Evolutionary conservation across 2,329 filamentous ascomycete genomes (phyloP).

Genomic region (Talaromyces sp.): DNA sequence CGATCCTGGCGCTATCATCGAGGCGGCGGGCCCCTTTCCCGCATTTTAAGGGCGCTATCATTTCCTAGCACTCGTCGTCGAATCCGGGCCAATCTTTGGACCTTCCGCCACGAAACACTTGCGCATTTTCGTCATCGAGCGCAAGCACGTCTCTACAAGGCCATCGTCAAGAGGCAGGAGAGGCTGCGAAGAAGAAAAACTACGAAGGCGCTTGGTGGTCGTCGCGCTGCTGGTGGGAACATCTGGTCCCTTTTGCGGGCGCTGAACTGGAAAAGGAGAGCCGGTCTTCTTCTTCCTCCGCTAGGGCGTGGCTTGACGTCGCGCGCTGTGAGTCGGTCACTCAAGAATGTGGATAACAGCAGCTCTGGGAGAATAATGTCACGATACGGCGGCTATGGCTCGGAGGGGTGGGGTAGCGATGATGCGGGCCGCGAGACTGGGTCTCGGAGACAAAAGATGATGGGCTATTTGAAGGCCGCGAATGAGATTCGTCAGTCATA

Average conservation of each 20-base stretch:
- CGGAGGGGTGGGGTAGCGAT: slow-evolving; percentile 28
- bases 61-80: slow-evolving; percentile 63
- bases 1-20: slow-evolving; percentile 9
- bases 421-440: slow-evolving; percentile 55
- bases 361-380: slow-evolving; percentile 18
- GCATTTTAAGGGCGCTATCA: slow-evolving; percentile 56
- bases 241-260: slow-evolving; percentile 36
- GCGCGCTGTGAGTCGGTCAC: slow-evolving; percentile 11
- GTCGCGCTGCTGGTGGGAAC: slow-evolving; percentile 44
- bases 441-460: slow-evolving; percentile 72
- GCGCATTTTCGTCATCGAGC: slow-evolving; percentile 66
- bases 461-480: slow-evolving; percentile 66
- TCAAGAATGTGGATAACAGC: slow-evolving; percentile 18
- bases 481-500: slow-evolving; percentile 69
- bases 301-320: slow-evolving; percentile 19
- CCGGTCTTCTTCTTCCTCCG: slow-evolving; percentile 11
- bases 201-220: background rate
- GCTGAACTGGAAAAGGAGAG: slow-evolving; percentile 10
- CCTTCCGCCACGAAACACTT: slow-evolving; percentile 70
- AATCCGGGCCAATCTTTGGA: slow-evolving; percentile 63
- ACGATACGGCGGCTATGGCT: slow-evolving; percentile 24
- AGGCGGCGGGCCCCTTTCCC: slow-evolving; percentile 34
- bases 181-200: slow-evolving; percentile 5
- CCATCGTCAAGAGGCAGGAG: slow-evolving; percentile 58
- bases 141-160: slow-evolving; percentile 73